phyloP scores from a whole-genome alignment of 352 stramenopile species.

The Lagenidium sp. region DNA sequence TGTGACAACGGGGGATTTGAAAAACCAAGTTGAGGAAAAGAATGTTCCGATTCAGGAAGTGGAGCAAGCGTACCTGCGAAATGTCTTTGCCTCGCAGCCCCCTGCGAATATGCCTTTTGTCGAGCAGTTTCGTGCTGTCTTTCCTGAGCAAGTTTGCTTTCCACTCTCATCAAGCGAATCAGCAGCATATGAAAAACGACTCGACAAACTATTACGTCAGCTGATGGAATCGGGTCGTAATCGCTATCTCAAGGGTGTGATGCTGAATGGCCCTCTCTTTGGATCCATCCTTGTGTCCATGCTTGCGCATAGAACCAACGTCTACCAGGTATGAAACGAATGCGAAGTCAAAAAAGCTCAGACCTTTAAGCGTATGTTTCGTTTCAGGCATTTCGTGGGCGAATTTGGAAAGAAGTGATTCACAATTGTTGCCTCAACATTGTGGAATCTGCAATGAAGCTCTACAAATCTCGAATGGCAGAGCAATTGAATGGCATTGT shows the following conservation, averaged over 20 bases:
- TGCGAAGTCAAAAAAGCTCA: no score
- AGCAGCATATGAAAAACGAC: conserved; percentile 38
- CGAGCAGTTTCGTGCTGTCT: conserved; percentile 36
- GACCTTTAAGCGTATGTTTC: not conserved
- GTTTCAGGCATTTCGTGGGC: conserved; percentile 42
- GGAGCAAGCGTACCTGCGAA: conserved; percentile 53
- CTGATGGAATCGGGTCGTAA: conserved; percentile 59
- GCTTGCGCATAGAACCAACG: conserved; percentile 51
- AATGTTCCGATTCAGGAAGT: conserved; percentile 42
- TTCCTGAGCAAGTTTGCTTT: conserved; percentile 51
- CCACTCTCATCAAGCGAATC: conserved; percentile 28
- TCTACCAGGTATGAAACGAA: conserved; percentile 37
- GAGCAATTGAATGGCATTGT: conserved; percentile 57
- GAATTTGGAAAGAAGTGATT: conserved; percentile 71
- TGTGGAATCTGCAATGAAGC: conserved; percentile 65
- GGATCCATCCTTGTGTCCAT: conserved; percentile 69
- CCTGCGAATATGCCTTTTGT: conserved; percentile 17
- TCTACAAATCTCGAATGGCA: conserved; percentile 72
- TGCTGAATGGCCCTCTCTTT: conserved; percentile 63
- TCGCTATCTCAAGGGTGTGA: conserved; percentile 52
- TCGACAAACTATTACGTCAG: conserved; percentile 49
- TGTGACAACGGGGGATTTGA: conserved; percentile 43
- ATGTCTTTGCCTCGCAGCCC: conserved; percentile 25
- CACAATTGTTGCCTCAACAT: conserved; percentile 78
- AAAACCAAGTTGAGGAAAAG: conserved; percentile 44